These are phyloP conservation scores for Calonectria pteridis DNA, from an alignment of 2,329 filamentous ascomycete genomes.

Conservation along the genomic window DNA sequence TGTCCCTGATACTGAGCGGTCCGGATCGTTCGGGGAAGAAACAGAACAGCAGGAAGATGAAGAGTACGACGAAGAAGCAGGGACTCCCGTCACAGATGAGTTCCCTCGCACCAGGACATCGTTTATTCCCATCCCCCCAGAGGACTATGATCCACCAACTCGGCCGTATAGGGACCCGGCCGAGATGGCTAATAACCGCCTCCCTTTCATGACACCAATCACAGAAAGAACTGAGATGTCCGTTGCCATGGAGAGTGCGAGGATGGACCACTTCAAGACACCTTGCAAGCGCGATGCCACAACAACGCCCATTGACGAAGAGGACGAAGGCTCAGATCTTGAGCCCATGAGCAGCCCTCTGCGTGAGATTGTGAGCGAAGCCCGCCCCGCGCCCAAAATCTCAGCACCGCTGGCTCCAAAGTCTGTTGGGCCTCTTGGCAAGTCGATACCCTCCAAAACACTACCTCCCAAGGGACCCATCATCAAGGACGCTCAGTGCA, in stretches of 20 bases:
- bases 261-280: conserved; percentile 78
- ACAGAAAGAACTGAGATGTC: conserved; percentile 95
- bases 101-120: conserved; percentile 68
- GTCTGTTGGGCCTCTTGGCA: conserved; percentile 50
- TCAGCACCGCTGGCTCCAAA: conserved; percentile 64
- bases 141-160: conserved; percentile 85
- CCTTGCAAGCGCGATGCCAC: conserved; percentile 71
- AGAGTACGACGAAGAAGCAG: conserved; percentile 52
- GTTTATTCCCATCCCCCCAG: conserved; percentile 86
- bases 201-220: conserved; percentile 99
- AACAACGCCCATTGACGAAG: conserved; percentile 45
- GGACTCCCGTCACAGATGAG: conserved; percentile 56
- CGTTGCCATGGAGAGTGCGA: conserved; percentile 73
- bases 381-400: conserved; percentile 60
- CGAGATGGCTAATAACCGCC: conserved; percentile 86
- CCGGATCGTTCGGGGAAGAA: conserved; percentile 32
- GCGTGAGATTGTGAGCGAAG: conserved; percentile 70
- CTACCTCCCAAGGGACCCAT: conserved; percentile 74
- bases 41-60: conserved; percentile 37
- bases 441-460: conserved; percentile 52
- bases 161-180: conserved; percentile 84
- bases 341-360: conserved; percentile 78
- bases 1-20: conserved; percentile 37
- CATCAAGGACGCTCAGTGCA: conserved; percentile 86
- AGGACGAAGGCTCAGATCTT: conserved; percentile 45